These are phyloP conservation scores for Hypsizygus marmoreus DNA, from an alignment of 768 basidiomycete genomes.

Conservation along the genomic window DNA sequence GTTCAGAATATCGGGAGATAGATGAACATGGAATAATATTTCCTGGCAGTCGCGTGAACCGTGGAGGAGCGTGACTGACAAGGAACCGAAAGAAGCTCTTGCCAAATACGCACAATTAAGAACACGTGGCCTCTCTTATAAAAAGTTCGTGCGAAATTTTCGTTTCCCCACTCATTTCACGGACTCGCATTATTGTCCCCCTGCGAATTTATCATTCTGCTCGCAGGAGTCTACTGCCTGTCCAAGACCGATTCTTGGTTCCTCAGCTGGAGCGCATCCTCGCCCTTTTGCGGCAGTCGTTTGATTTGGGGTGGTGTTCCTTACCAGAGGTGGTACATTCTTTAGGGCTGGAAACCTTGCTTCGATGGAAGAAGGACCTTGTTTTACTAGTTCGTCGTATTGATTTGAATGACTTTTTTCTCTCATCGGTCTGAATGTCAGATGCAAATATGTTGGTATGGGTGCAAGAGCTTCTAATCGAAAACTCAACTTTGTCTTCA, in stretches of 20 bases:
- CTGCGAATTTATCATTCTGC: conserved; percentile 29
- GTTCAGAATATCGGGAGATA: too few relatives aligned
- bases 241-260: conserved; percentile 25
- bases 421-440: too few relatives aligned
- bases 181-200: conserved; percentile 37
- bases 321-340: conserved; percentile 37
- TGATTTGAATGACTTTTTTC: neutral
- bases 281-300: conserved; percentile 20
- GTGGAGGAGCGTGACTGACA: too few relatives aligned
- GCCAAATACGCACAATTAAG: conserved; percentile 12
- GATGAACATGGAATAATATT: too few relatives aligned
- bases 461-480: too few relatives aligned
- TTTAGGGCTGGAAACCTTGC: neutral
- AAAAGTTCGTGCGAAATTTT: conserved; percentile 3
- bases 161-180: conserved; percentile 30
- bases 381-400: neutral
- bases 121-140: conserved; percentile 15
- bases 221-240: conserved; percentile 38
- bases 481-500: too few relatives aligned
- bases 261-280: conserved; percentile 38
- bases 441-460: too few relatives aligned
- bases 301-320: conserved; percentile 34
- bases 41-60: neutral
- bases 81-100: too few relatives aligned
- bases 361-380: too few relatives aligned